Evolutionary conservation across 345 rosid genomes (phyloP), one percentile per base, ranked within the genome.

Genomic region (Stellera chamaejasme): DNA sequence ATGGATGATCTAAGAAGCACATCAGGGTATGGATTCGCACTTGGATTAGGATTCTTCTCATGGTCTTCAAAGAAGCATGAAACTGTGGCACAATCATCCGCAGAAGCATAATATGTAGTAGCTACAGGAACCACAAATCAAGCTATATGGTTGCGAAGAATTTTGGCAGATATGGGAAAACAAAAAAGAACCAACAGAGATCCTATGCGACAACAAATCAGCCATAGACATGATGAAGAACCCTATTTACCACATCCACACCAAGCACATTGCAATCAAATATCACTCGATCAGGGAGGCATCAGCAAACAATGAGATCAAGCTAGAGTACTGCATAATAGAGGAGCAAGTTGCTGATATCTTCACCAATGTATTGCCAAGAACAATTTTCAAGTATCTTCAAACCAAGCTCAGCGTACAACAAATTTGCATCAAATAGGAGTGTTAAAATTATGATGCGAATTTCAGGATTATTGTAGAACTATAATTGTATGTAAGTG

Each of bases 271-370:
- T 9, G 50, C 16, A n/a, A 11, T 48, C 50, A 1, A 48, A 5
- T 3, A 10, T 23, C 39, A 23, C 27, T 23, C 11, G 39, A 32
- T 32, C 39, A 32, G 55, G 11, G 36, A 25, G 10, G 55, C 13
- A 10, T 11, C 0, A 51, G 11, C 8, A 5, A 10, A 51, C 11
- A 26, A 26, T 2, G 1, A 51, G 27, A 51, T 26, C 11, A 3
- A 25, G 36, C 11, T 5, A 5, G 27, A 51, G 11, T 51, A 19
- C 13, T 51, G 1, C 55, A 51, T 23, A 51, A 51, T n/a, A 10
- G 55, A 51, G 11, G 36, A 51, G 36, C 55, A 51, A 51, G 11
- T 51, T 23, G 12, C 39, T 11, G 39, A 51, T 13, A 51, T 51
- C 36, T 51, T 51, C 32, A 51, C 0, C n/a, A n/a, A n/a, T n/a